phyloP scores from a whole-genome alignment of 2,329 filamentous ascomycete species.

The Elsinoe arachidis region DNA sequence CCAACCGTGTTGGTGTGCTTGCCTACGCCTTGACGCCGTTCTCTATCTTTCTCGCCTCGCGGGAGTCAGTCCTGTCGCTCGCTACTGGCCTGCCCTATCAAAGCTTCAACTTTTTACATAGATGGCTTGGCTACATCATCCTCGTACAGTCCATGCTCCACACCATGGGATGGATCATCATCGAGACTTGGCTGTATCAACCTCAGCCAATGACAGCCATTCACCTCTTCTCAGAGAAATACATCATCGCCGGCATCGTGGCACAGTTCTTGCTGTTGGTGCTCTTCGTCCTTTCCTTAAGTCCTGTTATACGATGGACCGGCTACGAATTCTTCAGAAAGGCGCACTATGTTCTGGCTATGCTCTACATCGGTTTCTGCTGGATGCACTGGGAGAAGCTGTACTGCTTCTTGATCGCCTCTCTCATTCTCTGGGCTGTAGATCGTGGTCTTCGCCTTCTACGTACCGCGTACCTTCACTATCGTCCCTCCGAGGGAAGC shows the following conservation, averaged over 20 bases:
- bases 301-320: conserved; percentile 53
- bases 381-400: conserved; percentile 66
- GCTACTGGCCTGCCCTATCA: conserved; percentile 68
- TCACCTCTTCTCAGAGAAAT: conserved; percentile 53
- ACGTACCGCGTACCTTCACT: conserved; percentile 55
- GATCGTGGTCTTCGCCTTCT: conserved; percentile 54
- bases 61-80: conserved; percentile 61
- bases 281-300: conserved; percentile 52
- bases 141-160: conserved; percentile 59
- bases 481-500: conserved; percentile 28
- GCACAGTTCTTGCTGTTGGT: conserved; percentile 57
- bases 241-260: conserved; percentile 65
- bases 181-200: conserved; percentile 60
- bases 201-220: conserved; percentile 55
- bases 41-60: conserved; percentile 56
- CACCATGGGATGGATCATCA: conserved; percentile 60
- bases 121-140: conserved; percentile 68
- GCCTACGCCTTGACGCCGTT: conserved; percentile 68
- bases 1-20: conserved; percentile 59
- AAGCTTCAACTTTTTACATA: conserved; percentile 68
- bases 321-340: conserved; percentile 75
- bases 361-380: conserved; percentile 65
- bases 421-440: conserved; percentile 55
- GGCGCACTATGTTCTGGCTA: conserved; percentile 62
- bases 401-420: conserved; percentile 59